Evolutionary conservation across 352 stramenopile species (phyloP).

Genomic region (Aphanomyces euteiches): DNA sequence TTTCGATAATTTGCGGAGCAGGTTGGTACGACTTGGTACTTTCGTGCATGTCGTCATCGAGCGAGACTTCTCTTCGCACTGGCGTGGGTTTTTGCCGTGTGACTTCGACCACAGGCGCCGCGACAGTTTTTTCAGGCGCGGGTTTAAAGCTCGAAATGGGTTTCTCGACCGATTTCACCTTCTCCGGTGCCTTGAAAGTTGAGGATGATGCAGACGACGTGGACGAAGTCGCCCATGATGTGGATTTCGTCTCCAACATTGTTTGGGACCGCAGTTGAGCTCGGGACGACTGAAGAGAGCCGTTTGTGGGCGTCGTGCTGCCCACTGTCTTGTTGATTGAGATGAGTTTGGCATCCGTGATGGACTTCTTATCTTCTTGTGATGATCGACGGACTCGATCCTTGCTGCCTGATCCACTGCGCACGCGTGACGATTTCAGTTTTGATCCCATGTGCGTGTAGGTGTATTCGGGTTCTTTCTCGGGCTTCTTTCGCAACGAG

Average conservation of each 20-base stretch:
- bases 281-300: not conserved
- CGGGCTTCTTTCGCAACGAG: not conserved
- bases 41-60: slow-evolving; percentile 1
- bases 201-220: not conserved
- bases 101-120: slow-evolving; percentile 1
- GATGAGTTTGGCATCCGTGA: slow-evolving; percentile 26
- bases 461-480: slow-evolving; percentile 24
- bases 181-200: not conserved
- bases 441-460: slow-evolving; percentile 30
- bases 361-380: not conserved
- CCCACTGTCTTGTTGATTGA: slow-evolving; percentile 7
- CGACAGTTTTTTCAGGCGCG: not conserved
- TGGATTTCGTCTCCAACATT: slow-evolving; percentile 4
- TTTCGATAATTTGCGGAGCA: not conserved
- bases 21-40: not conserved
- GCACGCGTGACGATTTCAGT: slow-evolving; percentile 9
- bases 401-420: slow-evolving; percentile 8
- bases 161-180: not conserved
- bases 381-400: not conserved
- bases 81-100: not conserved
- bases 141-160: not conserved
- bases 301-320: not conserved
- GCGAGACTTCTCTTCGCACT: not conserved
- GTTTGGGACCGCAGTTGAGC: slow-evolving; percentile 13
- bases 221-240: not conserved